Base-by-base conservation (phyloP, 495 filamentous ascomycete genomes). In the Xylaria bambusicola region DNA sequence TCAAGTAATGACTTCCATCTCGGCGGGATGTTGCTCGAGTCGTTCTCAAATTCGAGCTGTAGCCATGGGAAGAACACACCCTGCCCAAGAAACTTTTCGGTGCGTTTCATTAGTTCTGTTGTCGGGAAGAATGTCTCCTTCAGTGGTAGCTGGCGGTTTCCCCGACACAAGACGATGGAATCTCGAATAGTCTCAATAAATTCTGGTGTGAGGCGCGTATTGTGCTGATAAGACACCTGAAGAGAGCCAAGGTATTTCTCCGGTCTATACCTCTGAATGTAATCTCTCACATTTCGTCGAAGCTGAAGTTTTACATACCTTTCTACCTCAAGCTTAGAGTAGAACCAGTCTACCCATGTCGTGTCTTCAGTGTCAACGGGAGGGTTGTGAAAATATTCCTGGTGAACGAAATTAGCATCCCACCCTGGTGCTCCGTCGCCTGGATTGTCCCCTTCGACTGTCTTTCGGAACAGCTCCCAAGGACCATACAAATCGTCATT, bases 241-340 rank as follows among this genome's bases (percentile, higher is more conserved):
- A 58, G 5, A 29, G 41, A 23, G 10, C 44, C 55, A 20, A 58
- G 24, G 17, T 50, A 58, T n/a, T 50, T 58, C 44, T 58, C 55
- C 4, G 55, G 55, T 23, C 55, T 20, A 17, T 58, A 45, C 27
- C 31, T 1, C 21, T 40, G 45, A 12, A 58, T 3, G 44, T 58
- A 58, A 31, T 58, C 17, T 6, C 24, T 27, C 7, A 3, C 44
- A 3, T 15, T 17, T 6, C 3, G 5, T 21, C 3, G 6, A n/a
- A 9, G 7, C 52, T 68, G 41, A n/a, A 72, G 58, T 0, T 63
- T 56, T n/a, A 70, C 9, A 53, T 67, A 58, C 48, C 60, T 62
- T 18, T 69, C 54, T 1, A 61, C 67, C 17, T 52, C 48, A 49
- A 58, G 59, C 29, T 58, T 35, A 1, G 63, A 58, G 35, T 47